Percentiles rank a stretch among this genome's conserved stretches.
Conservation (phyloP, 73 alveolate species). For the Paramecium sonneborni region DNA sequence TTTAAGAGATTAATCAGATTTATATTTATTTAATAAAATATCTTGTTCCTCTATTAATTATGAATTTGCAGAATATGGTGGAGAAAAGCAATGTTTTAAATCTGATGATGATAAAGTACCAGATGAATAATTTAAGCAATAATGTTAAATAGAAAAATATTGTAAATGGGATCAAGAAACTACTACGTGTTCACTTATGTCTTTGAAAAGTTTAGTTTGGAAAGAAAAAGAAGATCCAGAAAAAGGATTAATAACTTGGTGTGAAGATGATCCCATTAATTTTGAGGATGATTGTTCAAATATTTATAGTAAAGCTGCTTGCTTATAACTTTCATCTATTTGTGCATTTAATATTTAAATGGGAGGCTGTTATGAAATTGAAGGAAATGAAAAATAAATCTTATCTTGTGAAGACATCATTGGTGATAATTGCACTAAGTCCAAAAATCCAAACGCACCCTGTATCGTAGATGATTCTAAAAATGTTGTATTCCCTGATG, state of each 20-base stretch:
- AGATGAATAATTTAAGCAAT: not conserved
- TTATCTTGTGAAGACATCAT: not conserved
- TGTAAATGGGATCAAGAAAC: not conserved
- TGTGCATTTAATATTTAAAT: slow-evolving; percentile 17
- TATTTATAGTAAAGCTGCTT: slow-evolving; percentile 12
- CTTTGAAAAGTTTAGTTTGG: not conserved
- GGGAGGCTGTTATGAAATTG: slow-evolving; percentile 47
- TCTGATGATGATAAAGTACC: not conserved
- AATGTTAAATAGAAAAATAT: not conserved
- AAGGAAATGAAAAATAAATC: not conserved
- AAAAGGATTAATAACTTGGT: not conserved
- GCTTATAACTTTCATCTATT: not conserved
- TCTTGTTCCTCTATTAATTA: slow-evolving; percentile 8
- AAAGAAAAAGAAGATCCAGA: not conserved
- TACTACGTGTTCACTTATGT: not conserved
- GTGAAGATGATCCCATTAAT: not conserved
- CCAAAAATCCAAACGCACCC: not conserved
- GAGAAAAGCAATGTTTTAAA: not conserved
- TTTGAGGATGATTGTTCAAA: not conserved
- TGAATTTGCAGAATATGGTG: slow-evolving; percentile 14
- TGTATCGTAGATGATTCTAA: not conserved
- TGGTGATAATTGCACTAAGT: not conserved
- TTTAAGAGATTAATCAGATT: not conserved
- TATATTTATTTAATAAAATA: not conserved
- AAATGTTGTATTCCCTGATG: not conserved